Base-by-base conservation (phyloP, 2,329 filamentous ascomycete genomes). In the Parascedosporium putredinis region DNA sequence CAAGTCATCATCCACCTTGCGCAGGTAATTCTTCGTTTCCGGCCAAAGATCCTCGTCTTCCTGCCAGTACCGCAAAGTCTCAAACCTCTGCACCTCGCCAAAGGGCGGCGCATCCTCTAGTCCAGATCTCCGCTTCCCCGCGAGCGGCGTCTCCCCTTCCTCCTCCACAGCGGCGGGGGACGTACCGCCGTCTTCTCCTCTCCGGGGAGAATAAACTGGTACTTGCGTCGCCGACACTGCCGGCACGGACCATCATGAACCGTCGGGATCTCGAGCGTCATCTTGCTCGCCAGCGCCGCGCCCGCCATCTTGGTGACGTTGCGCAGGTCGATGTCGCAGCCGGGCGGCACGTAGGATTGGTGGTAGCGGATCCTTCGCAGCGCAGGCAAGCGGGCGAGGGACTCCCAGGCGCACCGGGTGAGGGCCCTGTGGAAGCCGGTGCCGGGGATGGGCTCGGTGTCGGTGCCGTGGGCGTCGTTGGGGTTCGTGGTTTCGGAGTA, bases 41-140 rank as follows among this genome's bases (percentile, higher is more conserved):
- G 18, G 18, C 12, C 36, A 40, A n/a, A 18, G 36, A 22, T 40
- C 36, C 36, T 40, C 36, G 10, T 40, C 36, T 18, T 40, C 36
- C 36, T 40, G n/a, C 36, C 36, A 40, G n/a, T 48, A 48, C 33
- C 45, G 18, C 45, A 38, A 25, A 5, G 31, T 24, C 31, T 38
- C 20, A 25, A 20, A 31, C 45, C 14, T 38, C 10, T 24, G 16
- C 14, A 48, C 33, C 45, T 23, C 27, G 14, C 45, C 45, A 27
- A 48, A 48, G 5, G 33, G 7, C 10, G 45, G 45, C n/a, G 31
- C 34, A 23, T 48, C 45, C 45, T 23, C n/a, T 4, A 40, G 18
- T 22, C 31, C 20, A 8, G 18, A 18, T 27, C 14, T 16, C 20
- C 14, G 4, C 20, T 7, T 24, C 45, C 10, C 6, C 33, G n/a